Evolutionary conservation across 495 filamentous ascomycete species (phyloP), one percentile per base, ranked within the genome.

Genomic region (Aspergillus leporis): DNA sequence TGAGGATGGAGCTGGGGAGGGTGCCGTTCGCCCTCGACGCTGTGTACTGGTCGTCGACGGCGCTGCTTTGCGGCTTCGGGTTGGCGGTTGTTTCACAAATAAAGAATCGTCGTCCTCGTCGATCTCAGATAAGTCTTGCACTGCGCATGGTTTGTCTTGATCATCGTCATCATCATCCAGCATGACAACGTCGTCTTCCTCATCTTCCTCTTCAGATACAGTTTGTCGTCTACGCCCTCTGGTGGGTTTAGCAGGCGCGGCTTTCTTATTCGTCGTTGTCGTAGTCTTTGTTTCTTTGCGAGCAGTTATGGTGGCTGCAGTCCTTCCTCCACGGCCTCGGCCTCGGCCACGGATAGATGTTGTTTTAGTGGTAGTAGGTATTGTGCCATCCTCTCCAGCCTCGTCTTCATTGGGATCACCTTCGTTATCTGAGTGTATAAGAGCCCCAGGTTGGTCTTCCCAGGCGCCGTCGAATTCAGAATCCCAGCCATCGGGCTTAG

Each of bases 391-490:
- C 48, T 82, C 77, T 32, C 70, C 75, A 59, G 77, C 72, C 19
- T 80, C 78, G 61, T 83, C 74, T 54, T 75, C 72, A 34, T 67
- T 70, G 16, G 77, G 70, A 61, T 73, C 68, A 52, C 74, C 82
- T 49, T 81, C 83, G 38, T 78, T 76, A 47, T 87, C 82, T 3
- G 79, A 80, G 59, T 76, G 77, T 38, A 83, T 78, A n/a, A 89
- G 73, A 12, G 90, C 90, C 0, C 84, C 85, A 0, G 88, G 85
- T 55, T 92, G 84, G 57, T 94, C 89, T 45, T 85, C 85, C 94
- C 94, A 98, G 31, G 78, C 71, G 36, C 95, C 94, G 54, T 97
- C 87, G 36, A 90, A 69, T 59, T 98, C 93, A 4, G 82, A 86
- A 67, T 97, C 90, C 93, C 93, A 99, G 9, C 72, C 74, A 25